Conservation (phyloP, 202 grass and related monocot genomes). For the Setaria italica region DNA sequence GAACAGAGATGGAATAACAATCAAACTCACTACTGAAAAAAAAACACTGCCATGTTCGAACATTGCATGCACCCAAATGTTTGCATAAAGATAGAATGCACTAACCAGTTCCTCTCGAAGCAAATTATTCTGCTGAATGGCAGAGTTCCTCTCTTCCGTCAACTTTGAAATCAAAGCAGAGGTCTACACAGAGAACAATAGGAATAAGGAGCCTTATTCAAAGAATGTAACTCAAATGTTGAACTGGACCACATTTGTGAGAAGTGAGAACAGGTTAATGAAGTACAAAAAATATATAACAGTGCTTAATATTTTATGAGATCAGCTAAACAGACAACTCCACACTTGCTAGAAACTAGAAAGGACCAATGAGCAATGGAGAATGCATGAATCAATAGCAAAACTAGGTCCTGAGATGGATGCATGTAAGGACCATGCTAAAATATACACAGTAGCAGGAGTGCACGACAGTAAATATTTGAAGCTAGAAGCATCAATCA, state of each 20-base stretch:
- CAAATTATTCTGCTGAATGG: slow-evolving; percentile 77
- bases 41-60: background rate
- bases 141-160: slow-evolving; percentile 74
- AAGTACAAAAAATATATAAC: background rate
- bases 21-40: background rate
- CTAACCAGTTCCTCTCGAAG: slow-evolving; percentile 80
- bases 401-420: slow-evolving; percentile 11
- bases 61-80: slow-evolving; percentile 2
- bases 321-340: slow-evolving; percentile 28
- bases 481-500: slow-evolving; percentile 12
- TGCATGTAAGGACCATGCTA: slow-evolving; percentile 6
- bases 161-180: slow-evolving; percentile 67
- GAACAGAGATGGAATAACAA: background rate
- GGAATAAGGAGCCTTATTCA: slow-evolving; percentile 2
- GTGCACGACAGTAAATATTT: background rate
- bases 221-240: slow-evolving; percentile 22
- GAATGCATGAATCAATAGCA: slow-evolving; percentile 8
- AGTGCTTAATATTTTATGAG: slow-evolving; percentile 2
- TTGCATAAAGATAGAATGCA: slow-evolving; percentile 32
- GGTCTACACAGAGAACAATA: slow-evolving; percentile 51
- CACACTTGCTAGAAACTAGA: background rate
- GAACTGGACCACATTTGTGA: slow-evolving; percentile 9
- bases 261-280: background rate
- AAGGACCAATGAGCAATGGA: slow-evolving; percentile 10
- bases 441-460: background rate